These are phyloP conservation scores for Fusarium nygamai DNA, from an alignment of 2,329 filamentous ascomycete genomes.

Conservation along the genomic window DNA sequence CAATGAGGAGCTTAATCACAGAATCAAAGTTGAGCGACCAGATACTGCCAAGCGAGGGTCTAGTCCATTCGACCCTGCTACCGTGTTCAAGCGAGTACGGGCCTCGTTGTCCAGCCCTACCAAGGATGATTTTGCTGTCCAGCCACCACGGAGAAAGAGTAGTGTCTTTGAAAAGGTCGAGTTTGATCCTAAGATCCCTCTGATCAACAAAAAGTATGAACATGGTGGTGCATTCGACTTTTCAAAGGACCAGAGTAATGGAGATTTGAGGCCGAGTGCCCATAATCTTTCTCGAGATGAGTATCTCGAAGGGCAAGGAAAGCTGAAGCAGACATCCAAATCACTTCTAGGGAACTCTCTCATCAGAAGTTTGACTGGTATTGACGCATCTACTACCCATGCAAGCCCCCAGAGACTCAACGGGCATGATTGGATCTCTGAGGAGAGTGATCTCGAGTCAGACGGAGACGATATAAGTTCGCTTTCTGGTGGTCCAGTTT, in stretches of 20 bases:
- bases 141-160: slow-evolving; percentile 48
- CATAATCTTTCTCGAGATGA: slow-evolving; percentile 57
- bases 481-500: slow-evolving; percentile 59
- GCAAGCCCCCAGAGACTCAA: slow-evolving; percentile 53
- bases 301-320: slow-evolving; percentile 60
- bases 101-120: slow-evolving; percentile 53
- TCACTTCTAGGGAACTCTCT: slow-evolving; percentile 37
- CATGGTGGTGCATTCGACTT: slow-evolving; percentile 64
- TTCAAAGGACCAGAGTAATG: slow-evolving; percentile 46
- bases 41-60: slow-evolving; percentile 59
- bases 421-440: slow-evolving; percentile 53
- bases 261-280: slow-evolving; percentile 43
- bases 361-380: slow-evolving; percentile 41
- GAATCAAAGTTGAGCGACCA: slow-evolving; percentile 45
- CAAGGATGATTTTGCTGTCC: slow-evolving; percentile 32
- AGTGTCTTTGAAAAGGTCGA: slow-evolving; percentile 65
- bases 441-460: slow-evolving; percentile 62
- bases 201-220: slow-evolving; percentile 68
- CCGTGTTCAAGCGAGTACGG: slow-evolving; percentile 67
- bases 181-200: slow-evolving; percentile 62
- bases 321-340: slow-evolving; percentile 51
- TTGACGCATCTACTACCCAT: slow-evolving; percentile 40
- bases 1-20: slow-evolving; percentile 51
- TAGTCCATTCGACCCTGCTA: slow-evolving; percentile 67
- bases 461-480: slow-evolving; percentile 66